Percentiles rank a stretch among this genome's conserved stretches.
phyloP scores from a whole-genome alignment of 192 early-diverging fungal genomes.

The Powellomyces hirtus region DNA sequence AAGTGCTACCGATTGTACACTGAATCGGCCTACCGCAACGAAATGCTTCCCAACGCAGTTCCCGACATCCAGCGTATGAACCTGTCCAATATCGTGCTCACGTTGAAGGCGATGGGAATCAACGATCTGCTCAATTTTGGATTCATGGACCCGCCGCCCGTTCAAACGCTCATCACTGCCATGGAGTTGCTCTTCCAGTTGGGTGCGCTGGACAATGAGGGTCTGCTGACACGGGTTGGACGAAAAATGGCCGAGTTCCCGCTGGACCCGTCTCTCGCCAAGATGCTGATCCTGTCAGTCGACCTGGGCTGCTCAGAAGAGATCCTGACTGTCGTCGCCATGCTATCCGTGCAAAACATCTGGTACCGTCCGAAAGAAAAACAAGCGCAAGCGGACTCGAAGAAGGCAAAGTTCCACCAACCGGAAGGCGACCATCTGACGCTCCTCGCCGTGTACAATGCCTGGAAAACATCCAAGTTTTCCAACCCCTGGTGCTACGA shows the following conservation, averaged over 20 bases:
- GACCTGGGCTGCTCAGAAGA: slow-evolving; percentile 94
- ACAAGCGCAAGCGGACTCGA: slow-evolving; percentile 87
- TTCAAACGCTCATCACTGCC: slow-evolving; percentile 87
- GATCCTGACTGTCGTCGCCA: slow-evolving; percentile 70
- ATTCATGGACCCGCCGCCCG: slow-evolving; percentile 97
- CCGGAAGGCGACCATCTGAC: slow-evolving; percentile 98
- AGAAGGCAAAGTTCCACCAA: slow-evolving; percentile 97
- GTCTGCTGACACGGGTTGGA: slow-evolving; percentile 89
- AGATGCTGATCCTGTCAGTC: slow-evolving; percentile 88
- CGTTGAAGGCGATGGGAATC: slow-evolving; percentile 94
- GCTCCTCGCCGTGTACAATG: slow-evolving; percentile 91
- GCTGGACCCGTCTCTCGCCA: slow-evolving; percentile 86
- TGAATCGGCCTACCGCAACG: slow-evolving; percentile 83
- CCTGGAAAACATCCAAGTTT: slow-evolving; percentile 91
- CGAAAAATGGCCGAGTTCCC: slow-evolving; percentile 98
- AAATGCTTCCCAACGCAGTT: slow-evolving; percentile 90
- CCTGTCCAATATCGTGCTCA: slow-evolving; percentile 82
- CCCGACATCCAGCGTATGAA: slow-evolving; percentile 98
- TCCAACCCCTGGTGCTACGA: slow-evolving; percentile 95
- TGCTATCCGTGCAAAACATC: slow-evolving; percentile 77
- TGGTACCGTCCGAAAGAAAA: slow-evolving; percentile 98
- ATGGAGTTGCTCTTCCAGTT: slow-evolving; percentile 90
- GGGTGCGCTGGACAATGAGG: slow-evolving; percentile 89
- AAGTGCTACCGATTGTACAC: slow-evolving; percentile 98
- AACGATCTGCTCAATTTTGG: slow-evolving; percentile 96